These are phyloP conservation scores for Malbranchea cinnamomea DNA, from an alignment of 2,329 filamentous ascomycete species.

Conservation along the genomic window DNA sequence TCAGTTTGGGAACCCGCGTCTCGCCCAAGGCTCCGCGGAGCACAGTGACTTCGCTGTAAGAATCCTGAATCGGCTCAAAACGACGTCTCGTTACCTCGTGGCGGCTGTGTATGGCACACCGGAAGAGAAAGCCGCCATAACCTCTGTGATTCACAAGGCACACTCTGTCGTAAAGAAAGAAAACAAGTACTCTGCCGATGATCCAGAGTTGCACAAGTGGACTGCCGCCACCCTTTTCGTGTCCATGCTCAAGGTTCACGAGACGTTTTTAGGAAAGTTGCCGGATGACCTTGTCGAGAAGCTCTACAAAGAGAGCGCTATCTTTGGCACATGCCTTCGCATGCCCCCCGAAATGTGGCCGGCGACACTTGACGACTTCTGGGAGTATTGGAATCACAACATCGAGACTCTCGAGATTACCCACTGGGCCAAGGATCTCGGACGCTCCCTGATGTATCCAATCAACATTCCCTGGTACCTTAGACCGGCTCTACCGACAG, in stretches of 20 bases:
- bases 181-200: constrained; percentile 15
- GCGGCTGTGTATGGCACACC: constrained; percentile 14
- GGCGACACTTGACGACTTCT: constrained; percentile 13
- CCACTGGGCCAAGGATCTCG: constrained; percentile 14
- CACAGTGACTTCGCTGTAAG: background rate
- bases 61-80: background rate
- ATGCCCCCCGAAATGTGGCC: constrained; percentile 19
- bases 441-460: constrained; percentile 6
- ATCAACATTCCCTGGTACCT: background rate
- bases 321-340: constrained; percentile 10
- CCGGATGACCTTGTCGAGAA: too few relatives aligned
- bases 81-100: constrained; percentile 8
- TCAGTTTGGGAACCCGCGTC: background rate
- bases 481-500: background rate
- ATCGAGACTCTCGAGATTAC: constrained; percentile 15
- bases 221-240: constrained; percentile 17
- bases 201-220: constrained; percentile 18
- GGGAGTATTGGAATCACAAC: constrained; percentile 17
- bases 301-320: too few relatives aligned
- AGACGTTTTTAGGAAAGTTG: constrained; percentile 17
- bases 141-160: constrained; percentile 14
- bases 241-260: constrained; percentile 13
- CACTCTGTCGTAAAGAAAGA: constrained; percentile 14
- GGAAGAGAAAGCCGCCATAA: constrained; percentile 15
- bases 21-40: background rate